Evolutionary conservation across 495 filamentous ascomycete species (phyloP), one percentile per base, ranked within the genome.

Genomic region (Trichoderma virens): DNA sequence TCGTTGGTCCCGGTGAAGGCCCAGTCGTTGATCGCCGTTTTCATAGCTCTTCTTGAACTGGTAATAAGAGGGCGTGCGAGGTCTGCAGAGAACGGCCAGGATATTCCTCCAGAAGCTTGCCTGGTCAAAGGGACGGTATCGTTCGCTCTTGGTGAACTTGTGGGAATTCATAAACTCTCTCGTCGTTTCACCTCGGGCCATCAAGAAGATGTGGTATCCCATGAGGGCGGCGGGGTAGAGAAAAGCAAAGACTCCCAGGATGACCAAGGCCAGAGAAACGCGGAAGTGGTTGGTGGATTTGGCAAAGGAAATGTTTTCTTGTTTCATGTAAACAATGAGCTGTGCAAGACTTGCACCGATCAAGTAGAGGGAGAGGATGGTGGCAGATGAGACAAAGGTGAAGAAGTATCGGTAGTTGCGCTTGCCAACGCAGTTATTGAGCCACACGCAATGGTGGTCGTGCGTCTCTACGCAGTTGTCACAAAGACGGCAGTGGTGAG

Each of bases 321-420:
- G 79, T 20, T 79, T 74, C 62, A 77, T 82, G 76, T 92, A 94
- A 23, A 90, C 79, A 25, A 92, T 75, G 32, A 97, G 81, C 67
- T 98, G 95, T 9, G 87, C 86, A 30, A 96, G 79, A 56, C 84
- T 90, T 8, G 90, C 86, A 20, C 83, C 90, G 28, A 90, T 77
- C 59, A 97, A 80, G 69, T 88, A 93, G 20, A 93, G 70, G 0
- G 85, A 84, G 2, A 97, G 80, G n/a, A 97, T 65, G 1, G 90
- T 91, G 14, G 81, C 86, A 23, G 85, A 83, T 68, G 81, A 84
- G 67, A 98, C 83, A 75, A 97, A 98, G 23, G 88, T 83, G 70
- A 97, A 96, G 75, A 98, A 98, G 70, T 94, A 98, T 60, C 95
- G 92, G 74, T 98, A 98, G 74, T 98, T 98, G 63, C 94, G 90